Base-by-base conservation (phyloP, 2,329 filamentous ascomycete genomes). In the Rutstroemia sp. region DNA sequence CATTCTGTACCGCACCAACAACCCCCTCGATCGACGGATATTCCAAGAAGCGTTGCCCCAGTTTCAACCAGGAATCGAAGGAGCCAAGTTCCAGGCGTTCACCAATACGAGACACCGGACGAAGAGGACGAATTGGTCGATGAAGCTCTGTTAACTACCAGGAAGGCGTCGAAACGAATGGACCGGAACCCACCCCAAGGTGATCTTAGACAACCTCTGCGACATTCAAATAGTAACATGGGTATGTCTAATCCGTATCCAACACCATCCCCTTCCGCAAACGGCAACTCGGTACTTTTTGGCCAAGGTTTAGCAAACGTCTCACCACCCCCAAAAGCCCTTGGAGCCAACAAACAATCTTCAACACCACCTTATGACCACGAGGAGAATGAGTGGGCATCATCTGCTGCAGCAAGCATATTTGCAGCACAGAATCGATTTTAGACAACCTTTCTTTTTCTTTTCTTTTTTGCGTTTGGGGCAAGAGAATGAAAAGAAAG, bases 121-220 rank as follows among this genome's bases (percentile, higher is more conserved):
- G 94, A 99, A 72, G 92, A 97, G 68, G 94, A 99, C 58, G 94
- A 99, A 73, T 79, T 99, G 9, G 78, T 97, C 9, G 92, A 96
- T 64, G 94, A 99, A 72, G 91, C 85, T 19, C 77, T 96, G 44
- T 81, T 84, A 49, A 89, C 88, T 5, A 88, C 91, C 0, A 86
- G 86, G 65, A 83, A 82, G 59, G 89, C 85, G 7, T 87, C 88
- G 67, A 86, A 83, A 68, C 84, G 83, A 9, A 76, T 95, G 58
- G 89, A 84, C 57, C 72, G 65, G 56, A 68, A 63, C 56, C 65
- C 54, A 39, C 61, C 62, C 17, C 62, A 64, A 50, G 68, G 53
- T 27, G 68, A 80, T 73, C 68, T 73, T 75, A 51, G 75, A 73
- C 50, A 76, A 47, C 72, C 73, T 2, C 72, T 86, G 34, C 74